phyloP scores from a whole-genome alignment of 73 alveolate genomes.

The Paramecium octaurelia region DNA sequence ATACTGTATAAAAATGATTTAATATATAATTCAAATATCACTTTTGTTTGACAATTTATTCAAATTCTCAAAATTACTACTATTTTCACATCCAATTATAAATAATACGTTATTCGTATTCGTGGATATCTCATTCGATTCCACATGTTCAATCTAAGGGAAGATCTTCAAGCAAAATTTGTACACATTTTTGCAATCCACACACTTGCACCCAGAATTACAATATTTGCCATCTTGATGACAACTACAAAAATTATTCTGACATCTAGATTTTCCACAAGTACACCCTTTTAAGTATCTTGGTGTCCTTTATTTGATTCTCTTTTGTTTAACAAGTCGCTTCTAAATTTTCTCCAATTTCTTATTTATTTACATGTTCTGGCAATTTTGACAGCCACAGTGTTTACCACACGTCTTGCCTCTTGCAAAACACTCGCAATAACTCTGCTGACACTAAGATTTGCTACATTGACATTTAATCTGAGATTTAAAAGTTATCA shows the following conservation, averaged over 20 bases:
- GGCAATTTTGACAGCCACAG: not conserved
- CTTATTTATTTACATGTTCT: not conserved
- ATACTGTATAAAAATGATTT: not conserved
- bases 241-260: constrained; percentile 4
- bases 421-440: constrained; percentile 24
- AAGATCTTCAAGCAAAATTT: not conserved
- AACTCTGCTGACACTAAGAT: not conserved
- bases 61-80: not conserved
- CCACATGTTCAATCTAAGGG: not conserved
- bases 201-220: not conserved
- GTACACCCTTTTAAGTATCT: constrained; percentile 26
- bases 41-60: not conserved
- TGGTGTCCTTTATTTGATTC: not conserved
- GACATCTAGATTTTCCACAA: constrained; percentile 1
- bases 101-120: not conserved
- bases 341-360: not conserved
- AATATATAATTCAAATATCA: not conserved
- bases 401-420: not conserved
- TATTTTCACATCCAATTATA: not conserved
- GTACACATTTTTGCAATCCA: not conserved
- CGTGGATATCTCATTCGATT: not conserved
- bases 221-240: constrained; percentile 4
- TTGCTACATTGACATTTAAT: constrained; percentile 7
- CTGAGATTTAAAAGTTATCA: not conserved
- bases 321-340: not conserved